Evolutionary conservation across 108 stramenopile species (phyloP).

Genomic region (Chaetoceros muelleri): DNA sequence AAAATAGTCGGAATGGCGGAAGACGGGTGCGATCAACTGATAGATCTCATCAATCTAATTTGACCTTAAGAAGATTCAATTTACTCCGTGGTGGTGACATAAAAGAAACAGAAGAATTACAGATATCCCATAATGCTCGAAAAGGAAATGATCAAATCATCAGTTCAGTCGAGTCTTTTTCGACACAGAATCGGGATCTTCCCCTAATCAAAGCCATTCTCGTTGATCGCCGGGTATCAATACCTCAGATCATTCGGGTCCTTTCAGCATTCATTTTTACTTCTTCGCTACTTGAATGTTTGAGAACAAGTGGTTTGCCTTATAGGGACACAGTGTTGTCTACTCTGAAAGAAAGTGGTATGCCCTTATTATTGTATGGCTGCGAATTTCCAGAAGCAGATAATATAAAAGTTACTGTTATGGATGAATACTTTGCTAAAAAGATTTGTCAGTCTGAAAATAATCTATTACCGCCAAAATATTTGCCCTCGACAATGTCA

Average conservation of each 20-base stretch:
- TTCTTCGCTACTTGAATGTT: background rate
- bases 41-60: too few species aligned
- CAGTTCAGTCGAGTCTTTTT: too few species aligned
- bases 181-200: too few species aligned
- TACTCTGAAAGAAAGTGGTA: background rate
- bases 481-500: slow-evolving; percentile 34
- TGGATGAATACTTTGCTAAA: slow-evolving; percentile 32
- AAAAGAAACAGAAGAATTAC: too few species aligned
- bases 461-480: slow-evolving; percentile 26
- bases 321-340: background rate
- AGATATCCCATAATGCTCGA: too few species aligned
- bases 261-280: background rate
- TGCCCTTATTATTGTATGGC: background rate
- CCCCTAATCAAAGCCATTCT: background rate
- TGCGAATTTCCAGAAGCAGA: background rate
- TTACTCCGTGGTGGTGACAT: too few species aligned
- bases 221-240: background rate
- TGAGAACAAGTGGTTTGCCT: background rate
- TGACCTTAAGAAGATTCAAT: too few species aligned
- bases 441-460: slow-evolving; percentile 17
- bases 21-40: too few species aligned
- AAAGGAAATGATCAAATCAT: too few species aligned
- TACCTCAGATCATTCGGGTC: background rate
- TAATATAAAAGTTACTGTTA: background rate
- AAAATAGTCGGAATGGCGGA: too few species aligned